A percentile compares a stretch with the other conserved stretches of the same genome.
phyloP scores from a whole-genome alignment of 2,329 filamentous ascomycete genomes.

The Talaromyces sp. region DNA sequence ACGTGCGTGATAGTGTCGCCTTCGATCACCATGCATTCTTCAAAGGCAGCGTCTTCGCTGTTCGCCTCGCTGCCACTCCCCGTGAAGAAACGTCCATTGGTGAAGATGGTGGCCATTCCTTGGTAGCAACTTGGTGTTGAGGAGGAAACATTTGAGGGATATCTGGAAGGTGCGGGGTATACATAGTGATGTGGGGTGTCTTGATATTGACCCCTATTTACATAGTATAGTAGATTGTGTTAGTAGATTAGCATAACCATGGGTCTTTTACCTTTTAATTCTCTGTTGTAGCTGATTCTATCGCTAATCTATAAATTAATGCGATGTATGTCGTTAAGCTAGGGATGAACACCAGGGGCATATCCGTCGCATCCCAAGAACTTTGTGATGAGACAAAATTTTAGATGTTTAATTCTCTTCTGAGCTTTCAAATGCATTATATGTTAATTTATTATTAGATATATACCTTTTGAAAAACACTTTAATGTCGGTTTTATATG shows the following conservation, averaged over 20 bases:
- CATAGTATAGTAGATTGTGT: no score
- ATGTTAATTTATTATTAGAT: no score
- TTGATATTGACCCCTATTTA: not conserved
- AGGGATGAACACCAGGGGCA: not conserved
- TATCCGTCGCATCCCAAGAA: not conserved
- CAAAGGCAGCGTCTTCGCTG: conserved; percentile 19
- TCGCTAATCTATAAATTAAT: not conserved
- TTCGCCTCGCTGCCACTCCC: conserved; percentile 8
- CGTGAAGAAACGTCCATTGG: conserved; percentile 31
- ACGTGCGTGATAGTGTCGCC: conserved; percentile 40
- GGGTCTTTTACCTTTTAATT: not conserved
- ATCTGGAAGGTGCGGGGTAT: not conserved
- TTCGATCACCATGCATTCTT: conserved; percentile 35
- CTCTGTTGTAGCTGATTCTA: not conserved
- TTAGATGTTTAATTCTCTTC: no score
- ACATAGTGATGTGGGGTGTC: not conserved
- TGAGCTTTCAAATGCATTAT: no score
- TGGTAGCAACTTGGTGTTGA: not conserved
- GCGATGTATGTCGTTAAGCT: not conserved
- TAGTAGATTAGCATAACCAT: not conserved
- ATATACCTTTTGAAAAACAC: no score
- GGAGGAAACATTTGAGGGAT: not conserved
- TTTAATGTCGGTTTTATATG: no score
- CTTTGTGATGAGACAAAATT: not conserved
- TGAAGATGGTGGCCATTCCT: conserved; percentile 20